phyloP scores from a whole-genome alignment of 805 yeast species.

The Lipomyces sp. region DNA sequence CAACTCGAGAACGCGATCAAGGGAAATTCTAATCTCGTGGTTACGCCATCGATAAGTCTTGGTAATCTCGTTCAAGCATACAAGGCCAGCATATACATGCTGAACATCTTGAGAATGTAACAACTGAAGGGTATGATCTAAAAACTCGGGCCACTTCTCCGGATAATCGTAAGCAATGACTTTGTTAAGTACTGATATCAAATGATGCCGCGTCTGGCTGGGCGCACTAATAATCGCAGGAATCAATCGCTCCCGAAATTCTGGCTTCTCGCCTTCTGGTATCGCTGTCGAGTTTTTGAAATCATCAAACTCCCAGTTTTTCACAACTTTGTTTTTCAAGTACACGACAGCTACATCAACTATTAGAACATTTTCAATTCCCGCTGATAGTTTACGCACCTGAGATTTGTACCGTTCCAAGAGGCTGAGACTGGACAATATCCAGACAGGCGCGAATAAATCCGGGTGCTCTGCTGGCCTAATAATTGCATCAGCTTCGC shows the following conservation, averaged over 20 bases:
- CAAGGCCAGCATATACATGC: conserved; percentile 66
- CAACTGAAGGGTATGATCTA: conserved; percentile 53
- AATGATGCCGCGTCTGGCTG: conserved; percentile 50
- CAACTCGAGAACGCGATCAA: conserved; percentile 60
- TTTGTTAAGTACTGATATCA: conserved; percentile 54
- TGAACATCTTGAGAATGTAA: conserved; percentile 52
- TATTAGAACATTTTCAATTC: not conserved
- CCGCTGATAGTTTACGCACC: conserved; percentile 18
- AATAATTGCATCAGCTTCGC: not conserved
- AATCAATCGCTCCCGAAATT: conserved; percentile 69
- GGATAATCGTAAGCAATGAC: conserved; percentile 60
- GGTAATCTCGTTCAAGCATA: conserved; percentile 71
- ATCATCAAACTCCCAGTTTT: conserved; percentile 59
- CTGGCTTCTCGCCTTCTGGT: conserved; percentile 73
- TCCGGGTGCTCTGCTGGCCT: conserved; percentile 64
- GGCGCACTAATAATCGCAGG: conserved; percentile 61
- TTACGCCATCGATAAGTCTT: conserved; percentile 73
- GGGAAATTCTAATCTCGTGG: conserved; percentile 57
- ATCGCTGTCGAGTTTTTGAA: conserved; percentile 50
- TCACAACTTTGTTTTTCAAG: conserved; percentile 73
- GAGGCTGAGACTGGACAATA: conserved; percentile 54
- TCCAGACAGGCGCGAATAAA: conserved; percentile 84
- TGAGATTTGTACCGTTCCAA: conserved; percentile 33
- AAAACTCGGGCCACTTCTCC: conserved; percentile 59
- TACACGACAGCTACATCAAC: conserved; percentile 71